Evolutionary conservation across 1,284 basidiomycete genomes (phyloP), one percentile per base, ranked within the genome.

Genomic region (Rhodotorula sp.): DNA sequence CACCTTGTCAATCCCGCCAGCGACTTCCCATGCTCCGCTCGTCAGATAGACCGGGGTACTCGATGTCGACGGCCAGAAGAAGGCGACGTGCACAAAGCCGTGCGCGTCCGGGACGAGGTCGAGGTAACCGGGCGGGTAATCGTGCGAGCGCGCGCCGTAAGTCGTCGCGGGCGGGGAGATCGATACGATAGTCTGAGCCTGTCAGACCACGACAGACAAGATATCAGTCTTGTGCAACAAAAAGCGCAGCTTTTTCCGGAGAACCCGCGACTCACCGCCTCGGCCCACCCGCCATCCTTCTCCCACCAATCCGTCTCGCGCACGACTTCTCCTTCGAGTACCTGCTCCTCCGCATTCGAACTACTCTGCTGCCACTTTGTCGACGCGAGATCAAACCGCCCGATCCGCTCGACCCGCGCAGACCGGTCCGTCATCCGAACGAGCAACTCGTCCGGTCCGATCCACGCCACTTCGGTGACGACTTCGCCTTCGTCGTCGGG

Each of bases 261-360:
- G 10, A 6, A 12, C 53, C 17, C 14, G 7, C 6, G 18, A 76
- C 81, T 66, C 30, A 82, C 83, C 71, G 83, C 80, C 62, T 96
- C 91, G 75, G 97, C 93, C 95, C 95, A 98, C 0, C 95, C 95
- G 55, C 88, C 87, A 78, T 95, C 94, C 1, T 88, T 89, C 78
- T 94, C 62, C 24, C 87, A 81, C 78, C 86, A 87, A 20, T 93
- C 93, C 26, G 91, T 83, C 73, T 84, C 88, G 68, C 91, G 84
- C 20, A 91, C 90, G 20, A 90, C 86, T 62, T 78, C 82, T 87
- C 93, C 80, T 33, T 22, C 62, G 5, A 55, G 42, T 60, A 72
- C 62, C 79, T 76, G 12, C 42, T 29, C 72, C 26, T 37, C 51
- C 45, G 6, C 53, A 17, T 54, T 26, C 8, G 17, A 26, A 4